These are phyloP conservation scores for Harringtonia lauricola DNA, from an alignment of 2,329 filamentous ascomycete species.

Conservation along the genomic window DNA sequence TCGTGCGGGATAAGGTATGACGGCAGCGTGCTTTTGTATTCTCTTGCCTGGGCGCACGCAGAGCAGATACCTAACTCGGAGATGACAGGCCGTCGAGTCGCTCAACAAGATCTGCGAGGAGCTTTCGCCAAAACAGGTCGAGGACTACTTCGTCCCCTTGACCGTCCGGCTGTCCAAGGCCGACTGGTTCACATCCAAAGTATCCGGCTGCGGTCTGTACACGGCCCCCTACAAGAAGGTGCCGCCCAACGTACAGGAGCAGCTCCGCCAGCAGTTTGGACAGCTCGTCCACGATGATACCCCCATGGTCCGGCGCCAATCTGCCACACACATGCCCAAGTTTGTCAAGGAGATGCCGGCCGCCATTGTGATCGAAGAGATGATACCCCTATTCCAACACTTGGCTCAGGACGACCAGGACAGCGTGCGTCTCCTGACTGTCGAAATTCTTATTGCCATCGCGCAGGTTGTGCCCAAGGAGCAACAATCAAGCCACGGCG, in stretches of 20 bases:
- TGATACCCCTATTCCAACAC: slow-evolving; percentile 98
- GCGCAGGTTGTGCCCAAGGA: slow-evolving; percentile 97
- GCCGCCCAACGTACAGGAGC: slow-evolving; percentile 76
- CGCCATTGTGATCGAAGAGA: slow-evolving; percentile 87
- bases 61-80: too few species aligned
- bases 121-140: slow-evolving; percentile 82
- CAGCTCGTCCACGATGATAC: slow-evolving; percentile 96
- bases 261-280: slow-evolving; percentile 82
- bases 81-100: slow-evolving; percentile 96
- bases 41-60: too few species aligned
- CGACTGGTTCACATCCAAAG: slow-evolving; percentile 99
- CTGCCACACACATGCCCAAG: slow-evolving; percentile 90
- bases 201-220: slow-evolving; percentile 93
- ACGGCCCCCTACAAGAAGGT: slow-evolving; percentile 90
- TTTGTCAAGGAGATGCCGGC: slow-evolving; percentile 97
- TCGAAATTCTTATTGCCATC: slow-evolving; percentile 92
- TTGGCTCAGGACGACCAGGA: slow-evolving; percentile 95
- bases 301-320: slow-evolving; percentile 95
- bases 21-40: too few species aligned
- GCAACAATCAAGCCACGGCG: slow-evolving; percentile 91
- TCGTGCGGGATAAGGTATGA: slow-evolving; percentile 91
- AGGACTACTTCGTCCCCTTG: slow-evolving; percentile 94
- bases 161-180: slow-evolving; percentile 94
- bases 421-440: slow-evolving; percentile 88
- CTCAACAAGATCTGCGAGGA: slow-evolving; percentile 98